phyloP scores from a whole-genome alignment of 495 filamentous ascomycete species.

The Podospora pseudopauciseta region DNA sequence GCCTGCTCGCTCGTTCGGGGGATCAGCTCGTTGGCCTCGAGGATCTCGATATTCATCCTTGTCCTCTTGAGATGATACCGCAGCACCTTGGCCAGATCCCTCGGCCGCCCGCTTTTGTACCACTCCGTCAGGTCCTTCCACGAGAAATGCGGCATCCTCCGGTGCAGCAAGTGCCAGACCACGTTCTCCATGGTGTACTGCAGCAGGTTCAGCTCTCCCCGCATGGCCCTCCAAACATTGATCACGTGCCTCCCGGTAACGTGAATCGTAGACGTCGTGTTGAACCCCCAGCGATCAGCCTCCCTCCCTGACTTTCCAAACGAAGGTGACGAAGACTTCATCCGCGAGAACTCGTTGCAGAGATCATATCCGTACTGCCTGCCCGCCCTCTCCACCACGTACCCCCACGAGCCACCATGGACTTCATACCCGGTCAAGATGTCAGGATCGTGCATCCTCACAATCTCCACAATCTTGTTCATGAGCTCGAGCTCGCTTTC shows the following conservation, averaged over 20 bases:
- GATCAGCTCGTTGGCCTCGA: conserved; percentile 87
- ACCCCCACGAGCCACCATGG: conserved; percentile 90
- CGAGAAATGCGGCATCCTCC: conserved; percentile 86
- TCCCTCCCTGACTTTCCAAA: conserved; percentile 81
- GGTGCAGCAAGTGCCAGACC: conserved; percentile 84
- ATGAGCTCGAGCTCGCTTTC: conserved; percentile 78
- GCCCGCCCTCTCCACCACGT: conserved; percentile 83
- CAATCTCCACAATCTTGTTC: conserved; percentile 77
- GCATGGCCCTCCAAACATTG: conserved; percentile 97
- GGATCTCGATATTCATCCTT: conserved; percentile 80
- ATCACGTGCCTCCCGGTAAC: conserved; percentile 93
- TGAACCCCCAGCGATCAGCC: conserved; percentile 86
- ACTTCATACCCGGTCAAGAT: conserved; percentile 96
- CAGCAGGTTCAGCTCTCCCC: conserved; percentile 78
- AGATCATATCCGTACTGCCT: conserved; percentile 85
- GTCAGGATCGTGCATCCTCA: conserved; percentile 80
- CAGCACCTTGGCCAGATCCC: conserved; percentile 69
- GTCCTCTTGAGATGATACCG: conserved; percentile 75
- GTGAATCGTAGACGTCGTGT: conserved; percentile 78
- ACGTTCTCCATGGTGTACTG: conserved; percentile 98
- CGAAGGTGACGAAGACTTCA: conserved; percentile 75
- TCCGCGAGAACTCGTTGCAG: conserved; percentile 83
- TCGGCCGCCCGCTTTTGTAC: conserved; percentile 65
- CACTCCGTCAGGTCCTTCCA: conserved; percentile 74
- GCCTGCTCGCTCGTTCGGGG: conserved; percentile 92